Percentiles rank a stretch among this genome's conserved stretches.
Conservation (phyloP, 2,329 filamentous ascomycete species). For the Phoma herbarum region DNA sequence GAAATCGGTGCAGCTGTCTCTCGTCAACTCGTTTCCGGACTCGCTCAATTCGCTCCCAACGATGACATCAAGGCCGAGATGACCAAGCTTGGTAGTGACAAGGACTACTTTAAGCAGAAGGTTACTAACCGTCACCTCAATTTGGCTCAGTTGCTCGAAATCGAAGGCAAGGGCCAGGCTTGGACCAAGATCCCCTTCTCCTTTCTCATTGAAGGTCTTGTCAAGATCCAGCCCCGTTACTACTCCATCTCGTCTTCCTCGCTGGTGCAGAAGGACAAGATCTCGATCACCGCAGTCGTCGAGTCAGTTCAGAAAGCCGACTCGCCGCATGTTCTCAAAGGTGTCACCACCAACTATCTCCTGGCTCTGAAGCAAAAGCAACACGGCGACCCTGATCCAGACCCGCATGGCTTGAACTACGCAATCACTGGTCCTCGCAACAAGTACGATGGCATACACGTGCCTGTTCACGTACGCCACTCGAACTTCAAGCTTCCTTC, state of each 20-base stretch:
- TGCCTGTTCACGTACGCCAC: conserved; percentile 94
- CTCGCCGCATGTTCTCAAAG: conserved; percentile 81
- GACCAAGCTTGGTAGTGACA: conserved; percentile 87
- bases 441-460: conserved; percentile 95
- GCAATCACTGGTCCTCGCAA: conserved; percentile 88
- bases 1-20: conserved; percentile 96
- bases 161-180: conserved; percentile 73
- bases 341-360: conserved; percentile 96
- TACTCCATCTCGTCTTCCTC: conserved; percentile 99
- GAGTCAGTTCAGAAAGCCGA: conserved; percentile 82
- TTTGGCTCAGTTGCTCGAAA: conserved; percentile 83
- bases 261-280: conserved; percentile 89
- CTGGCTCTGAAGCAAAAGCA: conserved; percentile 96
- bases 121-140: conserved; percentile 84
- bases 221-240: conserved; percentile 96
- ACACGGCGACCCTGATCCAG: conserved; percentile 82
- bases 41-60: conserved; percentile 88
- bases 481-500: conserved; percentile 99
- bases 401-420: conserved; percentile 85
- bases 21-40: conserved; percentile 88
- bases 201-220: conserved; percentile 89
- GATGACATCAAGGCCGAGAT: conserved; percentile 88
- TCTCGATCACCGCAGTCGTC: conserved; percentile 94
- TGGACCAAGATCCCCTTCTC: conserved; percentile 93
- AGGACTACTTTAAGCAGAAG: conserved; percentile 92